Percentiles rank a stretch among this genome's conserved stretches.
Evolutionary conservation across 1,284 basidiomycete genomes (phyloP).

Genomic region (Papiliotrema flavescens): DNA sequence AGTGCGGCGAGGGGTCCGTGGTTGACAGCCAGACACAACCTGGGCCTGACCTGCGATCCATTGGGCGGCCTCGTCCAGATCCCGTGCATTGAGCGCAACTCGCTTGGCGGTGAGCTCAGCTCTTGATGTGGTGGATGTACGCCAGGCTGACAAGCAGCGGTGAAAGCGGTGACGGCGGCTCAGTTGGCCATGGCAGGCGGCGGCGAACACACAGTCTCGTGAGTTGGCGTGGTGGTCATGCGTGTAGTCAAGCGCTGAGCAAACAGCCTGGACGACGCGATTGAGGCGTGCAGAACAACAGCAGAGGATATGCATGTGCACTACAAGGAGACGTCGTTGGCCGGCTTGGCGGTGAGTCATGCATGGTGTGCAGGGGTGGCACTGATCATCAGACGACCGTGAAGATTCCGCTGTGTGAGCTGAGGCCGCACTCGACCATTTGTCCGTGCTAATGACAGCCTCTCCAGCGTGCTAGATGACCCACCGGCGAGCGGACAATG

Average conservation of each 20-base stretch:
- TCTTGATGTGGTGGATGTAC: neutral
- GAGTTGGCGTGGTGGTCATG: neutral
- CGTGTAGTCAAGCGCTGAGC: neutral
- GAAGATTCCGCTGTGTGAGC: constrained; percentile 62
- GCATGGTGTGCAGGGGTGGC: neutral
- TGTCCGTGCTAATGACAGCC: constrained; percentile 6
- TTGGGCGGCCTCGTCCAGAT: constrained; percentile 81
- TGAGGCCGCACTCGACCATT: neutral
- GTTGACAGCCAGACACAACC: constrained; percentile 28
- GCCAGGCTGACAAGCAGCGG: constrained; percentile 53
- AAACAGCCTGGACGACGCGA: constrained; percentile 81
- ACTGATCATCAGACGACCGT: constrained; percentile 58
- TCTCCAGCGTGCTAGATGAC: constrained; percentile 19
- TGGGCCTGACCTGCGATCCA: constrained; percentile 87
- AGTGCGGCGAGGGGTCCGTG: neutral
- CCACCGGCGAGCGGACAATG: too few species aligned
- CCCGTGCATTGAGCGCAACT: constrained; percentile 73
- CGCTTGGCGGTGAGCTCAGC: constrained; percentile 27
- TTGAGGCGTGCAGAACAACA: constrained; percentile 90
- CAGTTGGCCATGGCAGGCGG: constrained; percentile 89
- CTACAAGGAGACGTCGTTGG: constrained; percentile 79
- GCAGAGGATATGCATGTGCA: constrained; percentile 58
- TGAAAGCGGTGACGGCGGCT: constrained; percentile 86
- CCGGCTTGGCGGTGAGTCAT: constrained; percentile 61
- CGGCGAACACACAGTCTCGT: constrained; percentile 56